Percentiles rank a stretch among this genome's conserved stretches.
These are phyloP conservation scores for Misopates orontium DNA, from an alignment of 257 asterid species.

Conservation along the genomic window DNA sequence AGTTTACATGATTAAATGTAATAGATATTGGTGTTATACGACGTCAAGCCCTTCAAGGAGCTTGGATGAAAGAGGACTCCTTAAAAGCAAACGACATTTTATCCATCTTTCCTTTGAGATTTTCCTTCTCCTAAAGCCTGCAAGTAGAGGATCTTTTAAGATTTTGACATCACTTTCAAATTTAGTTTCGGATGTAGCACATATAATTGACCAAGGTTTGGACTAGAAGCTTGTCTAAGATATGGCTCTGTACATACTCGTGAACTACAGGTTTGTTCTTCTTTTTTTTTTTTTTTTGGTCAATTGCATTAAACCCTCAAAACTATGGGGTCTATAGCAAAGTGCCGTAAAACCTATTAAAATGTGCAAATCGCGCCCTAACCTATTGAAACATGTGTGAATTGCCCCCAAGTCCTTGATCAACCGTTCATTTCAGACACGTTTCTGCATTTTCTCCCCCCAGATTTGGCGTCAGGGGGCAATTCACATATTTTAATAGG, in stretches of 20 bases:
- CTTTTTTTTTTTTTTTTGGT: too few relatives aligned
- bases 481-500: too few relatives aligned
- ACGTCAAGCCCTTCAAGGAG: not conserved
- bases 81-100: not conserved
- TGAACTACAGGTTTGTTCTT: not conserved
- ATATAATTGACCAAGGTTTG: not conserved
- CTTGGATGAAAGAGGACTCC: not conserved
- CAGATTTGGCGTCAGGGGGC: too few relatives aligned
- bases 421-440: too few relatives aligned
- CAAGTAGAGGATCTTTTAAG: not conserved
- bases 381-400: too few relatives aligned
- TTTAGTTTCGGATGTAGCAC: not conserved
- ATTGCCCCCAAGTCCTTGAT: too few relatives aligned
- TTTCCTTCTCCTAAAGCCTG: not conserved
- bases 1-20: not conserved
- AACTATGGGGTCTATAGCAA: too few relatives aligned
- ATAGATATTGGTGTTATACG: not conserved
- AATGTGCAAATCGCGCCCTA: too few relatives aligned
- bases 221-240: not conserved
- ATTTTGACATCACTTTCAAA: not conserved
- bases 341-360: too few relatives aligned
- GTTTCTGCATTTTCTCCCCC: too few relatives aligned
- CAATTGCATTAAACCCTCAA: too few relatives aligned
- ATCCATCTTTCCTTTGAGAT: not conserved
- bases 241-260: conserved; percentile 3